Conservation (phyloP, 1,284 basidiomycete species). For the Stereum hirsutum region DNA sequence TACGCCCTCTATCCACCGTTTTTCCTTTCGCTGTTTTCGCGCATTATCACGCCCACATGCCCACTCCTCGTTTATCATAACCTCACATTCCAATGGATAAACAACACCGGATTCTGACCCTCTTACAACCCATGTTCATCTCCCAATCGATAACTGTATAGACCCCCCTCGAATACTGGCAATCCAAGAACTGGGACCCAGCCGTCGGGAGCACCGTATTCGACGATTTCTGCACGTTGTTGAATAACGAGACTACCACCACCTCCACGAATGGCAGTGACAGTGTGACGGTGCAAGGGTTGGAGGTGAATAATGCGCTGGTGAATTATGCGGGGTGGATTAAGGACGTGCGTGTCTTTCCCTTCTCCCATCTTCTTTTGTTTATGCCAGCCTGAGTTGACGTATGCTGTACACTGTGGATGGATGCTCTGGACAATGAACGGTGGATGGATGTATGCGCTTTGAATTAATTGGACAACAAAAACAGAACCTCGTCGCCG, state of each 20-base stretch:
- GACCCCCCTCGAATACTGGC: constrained; percentile 45
- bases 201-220: constrained; percentile 50
- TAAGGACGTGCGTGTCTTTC: constrained; percentile 38
- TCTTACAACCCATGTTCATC: not conserved
- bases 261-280: constrained; percentile 15
- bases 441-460: no score
- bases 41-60: no score
- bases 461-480: not conserved
- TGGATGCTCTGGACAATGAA: no score
- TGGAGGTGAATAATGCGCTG: constrained; percentile 47
- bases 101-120: no score
- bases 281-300: constrained; percentile 30
- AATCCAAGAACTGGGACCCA: constrained; percentile 73
- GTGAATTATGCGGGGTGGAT: constrained; percentile 76
- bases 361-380: not conserved
- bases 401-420: no score
- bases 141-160: constrained; percentile 9
- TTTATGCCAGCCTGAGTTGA: not conserved
- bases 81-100: not conserved
- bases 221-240: constrained; percentile 62
- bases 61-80: no score
- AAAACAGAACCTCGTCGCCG: constrained; percentile 48
- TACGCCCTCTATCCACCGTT: no score
- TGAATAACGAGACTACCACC: constrained; percentile 22
- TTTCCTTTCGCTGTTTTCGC: no score